Conservation (phyloP, 768 basidiomycete species). For the Lyophyllum shimeji region DNA sequence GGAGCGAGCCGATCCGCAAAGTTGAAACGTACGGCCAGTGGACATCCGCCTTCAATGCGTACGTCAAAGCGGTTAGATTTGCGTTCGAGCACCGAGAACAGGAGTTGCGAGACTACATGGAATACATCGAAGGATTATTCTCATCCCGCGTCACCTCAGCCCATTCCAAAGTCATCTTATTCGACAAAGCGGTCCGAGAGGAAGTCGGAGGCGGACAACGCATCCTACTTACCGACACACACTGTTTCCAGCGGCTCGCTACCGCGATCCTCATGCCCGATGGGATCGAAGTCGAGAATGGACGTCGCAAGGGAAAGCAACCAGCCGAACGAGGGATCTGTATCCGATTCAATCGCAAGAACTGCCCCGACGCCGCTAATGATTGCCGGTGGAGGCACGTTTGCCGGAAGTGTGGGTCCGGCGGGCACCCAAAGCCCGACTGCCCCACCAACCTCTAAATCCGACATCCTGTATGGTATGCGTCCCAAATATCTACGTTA, state of each 20-base stretch:
- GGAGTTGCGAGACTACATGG: slow-evolving; percentile 26
- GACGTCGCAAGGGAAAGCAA: background rate
- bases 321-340: background rate
- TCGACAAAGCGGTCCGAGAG: slow-evolving; percentile 29
- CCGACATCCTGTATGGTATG: background rate
- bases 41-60: background rate
- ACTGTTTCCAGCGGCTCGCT: background rate
- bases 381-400: background rate
- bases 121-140: slow-evolving; percentile 26
- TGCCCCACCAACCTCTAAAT: no score
- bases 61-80: slow-evolving; percentile 14
- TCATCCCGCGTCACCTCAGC: background rate
- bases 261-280: slow-evolving; percentile 10
- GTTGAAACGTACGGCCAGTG: background rate
- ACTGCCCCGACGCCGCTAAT: background rate
- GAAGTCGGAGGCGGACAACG: slow-evolving; percentile 16
- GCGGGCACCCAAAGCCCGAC: no score
- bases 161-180: slow-evolving; percentile 25
- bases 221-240: slow-evolving; percentile 21
- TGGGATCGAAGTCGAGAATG: background rate
- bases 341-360: background rate
- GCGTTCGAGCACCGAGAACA: slow-evolving; percentile 19
- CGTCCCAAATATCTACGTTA: slow-evolving; percentile 1
- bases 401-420: background rate
- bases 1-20: background rate